Conservation (phyloP, 768 basidiomycete genomes). For the Boletus speciosus region DNA sequence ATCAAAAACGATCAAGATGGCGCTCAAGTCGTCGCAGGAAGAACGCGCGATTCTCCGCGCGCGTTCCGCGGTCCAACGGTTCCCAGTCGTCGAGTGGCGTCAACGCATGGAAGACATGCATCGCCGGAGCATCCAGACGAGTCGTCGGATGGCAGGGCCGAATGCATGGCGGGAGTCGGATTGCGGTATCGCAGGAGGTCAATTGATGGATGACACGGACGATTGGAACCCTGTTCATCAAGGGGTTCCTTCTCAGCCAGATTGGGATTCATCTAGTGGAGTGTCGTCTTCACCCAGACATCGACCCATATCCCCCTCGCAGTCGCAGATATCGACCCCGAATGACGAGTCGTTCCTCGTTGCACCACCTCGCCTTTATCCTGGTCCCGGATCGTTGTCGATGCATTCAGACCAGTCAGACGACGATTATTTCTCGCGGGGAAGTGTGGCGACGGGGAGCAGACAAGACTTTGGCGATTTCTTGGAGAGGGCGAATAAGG, state of each 20-base stretch:
- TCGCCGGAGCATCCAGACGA: constrained; percentile 71
- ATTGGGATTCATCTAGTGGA: constrained; percentile 68
- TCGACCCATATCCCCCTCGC: constrained; percentile 55
- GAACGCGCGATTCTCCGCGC: constrained; percentile 92
- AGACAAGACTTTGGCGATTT: constrained; percentile 67
- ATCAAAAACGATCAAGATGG: constrained; percentile 92
- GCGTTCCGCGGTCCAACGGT: constrained; percentile 90
- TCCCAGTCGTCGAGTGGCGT: constrained; percentile 98
- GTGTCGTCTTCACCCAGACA: constrained; percentile 36
- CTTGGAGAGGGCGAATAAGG: constrained; percentile 78
- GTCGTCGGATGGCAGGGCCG: constrained; percentile 62
- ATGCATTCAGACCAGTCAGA: constrained; percentile 53
- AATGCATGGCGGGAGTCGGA: constrained; percentile 80
- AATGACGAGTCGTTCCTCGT: constrained; percentile 40
- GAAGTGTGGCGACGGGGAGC: constrained; percentile 26
- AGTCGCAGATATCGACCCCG: constrained; percentile 58
- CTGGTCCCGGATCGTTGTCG: constrained; percentile 29
- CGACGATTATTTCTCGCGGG: constrained; percentile 53
- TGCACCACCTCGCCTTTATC: constrained; percentile 29
- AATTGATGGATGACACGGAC: constrained; percentile 61
- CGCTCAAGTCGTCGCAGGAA: constrained; percentile 84
- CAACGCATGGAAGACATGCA: constrained; percentile 96
- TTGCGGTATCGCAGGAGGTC: constrained; percentile 42
- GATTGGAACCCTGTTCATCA: constrained; percentile 78
- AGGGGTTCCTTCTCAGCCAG: constrained; percentile 63